Evolutionary conservation across 2,329 filamentous ascomycete genomes (phyloP).

Genomic region (Chaetomium sp.): DNA sequence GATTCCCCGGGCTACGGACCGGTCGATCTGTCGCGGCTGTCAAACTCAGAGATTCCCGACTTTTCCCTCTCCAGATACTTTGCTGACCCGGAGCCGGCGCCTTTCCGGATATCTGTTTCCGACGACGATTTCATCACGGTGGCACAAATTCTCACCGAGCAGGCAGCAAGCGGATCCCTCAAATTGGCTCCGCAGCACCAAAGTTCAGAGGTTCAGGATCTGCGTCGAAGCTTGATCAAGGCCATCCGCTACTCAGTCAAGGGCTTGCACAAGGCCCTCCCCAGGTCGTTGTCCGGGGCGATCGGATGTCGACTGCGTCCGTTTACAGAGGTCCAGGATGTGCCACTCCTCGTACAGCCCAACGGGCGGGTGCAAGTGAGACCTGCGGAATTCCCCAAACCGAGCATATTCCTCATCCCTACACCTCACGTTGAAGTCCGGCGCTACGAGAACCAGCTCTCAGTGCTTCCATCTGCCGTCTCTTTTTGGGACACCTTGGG

Average conservation of each 20-base stretch:
- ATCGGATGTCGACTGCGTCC: conserved; percentile 49
- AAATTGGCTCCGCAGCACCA: conserved; percentile 39
- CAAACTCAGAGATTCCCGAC: conserved; percentile 52
- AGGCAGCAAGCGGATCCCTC: conserved; percentile 59
- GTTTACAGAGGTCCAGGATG: conserved; percentile 60
- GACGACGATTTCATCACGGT: conserved; percentile 67
- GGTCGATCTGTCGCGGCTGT: conserved; percentile 53
- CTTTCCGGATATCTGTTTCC: conserved; percentile 48
- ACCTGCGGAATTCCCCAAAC: conserved; percentile 52
- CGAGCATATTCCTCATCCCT: conserved; percentile 63
- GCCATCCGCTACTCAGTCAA: conserved; percentile 53
- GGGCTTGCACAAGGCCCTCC: conserved; percentile 49
- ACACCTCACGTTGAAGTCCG: conserved; percentile 73
- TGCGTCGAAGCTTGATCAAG: conserved; percentile 47
- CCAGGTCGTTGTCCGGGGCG: conserved; percentile 48
- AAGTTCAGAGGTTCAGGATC: conserved; percentile 36
- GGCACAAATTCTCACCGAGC: conserved; percentile 72
- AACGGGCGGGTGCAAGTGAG: conserved; percentile 53
- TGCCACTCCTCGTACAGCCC: conserved; percentile 56
- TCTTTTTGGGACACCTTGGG: conserved; percentile 82
- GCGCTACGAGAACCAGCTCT: conserved; percentile 68
- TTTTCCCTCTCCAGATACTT: conserved; percentile 58
- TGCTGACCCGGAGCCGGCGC: conserved; percentile 59
- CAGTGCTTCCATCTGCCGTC: conserved; percentile 73
- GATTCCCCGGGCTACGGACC: conserved; percentile 52